These are phyloP conservation scores for Ustilago loliicola DNA, from an alignment of 1,284 basidiomycete genomes.

Conservation along the genomic window DNA sequence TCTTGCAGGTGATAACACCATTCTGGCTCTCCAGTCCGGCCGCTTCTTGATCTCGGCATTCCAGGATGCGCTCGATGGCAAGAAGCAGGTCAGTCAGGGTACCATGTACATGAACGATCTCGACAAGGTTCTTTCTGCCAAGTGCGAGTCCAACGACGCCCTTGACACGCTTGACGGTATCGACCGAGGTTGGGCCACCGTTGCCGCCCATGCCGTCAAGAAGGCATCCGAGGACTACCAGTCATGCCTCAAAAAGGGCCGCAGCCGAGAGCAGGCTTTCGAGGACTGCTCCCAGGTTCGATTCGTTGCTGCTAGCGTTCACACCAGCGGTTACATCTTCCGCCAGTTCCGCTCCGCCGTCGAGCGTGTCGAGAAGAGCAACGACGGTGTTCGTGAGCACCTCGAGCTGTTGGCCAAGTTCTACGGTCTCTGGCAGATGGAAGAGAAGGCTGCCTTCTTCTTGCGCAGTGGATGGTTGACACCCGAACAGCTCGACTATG, in stretches of 20 bases:
- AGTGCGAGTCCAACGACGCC: constrained; percentile 70
- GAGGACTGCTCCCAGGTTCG: constrained; percentile 74
- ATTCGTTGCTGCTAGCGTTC: constrained; percentile 74
- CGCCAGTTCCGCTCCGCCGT: constrained; percentile 69
- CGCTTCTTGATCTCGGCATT: constrained; percentile 74
- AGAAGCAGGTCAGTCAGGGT: constrained; percentile 69
- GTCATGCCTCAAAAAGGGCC: constrained; percentile 72
- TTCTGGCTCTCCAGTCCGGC: constrained; percentile 74
- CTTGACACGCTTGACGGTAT: constrained; percentile 73
- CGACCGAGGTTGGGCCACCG: constrained; percentile 73
- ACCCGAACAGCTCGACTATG: constrained; percentile 72
- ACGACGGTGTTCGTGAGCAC: constrained; percentile 64
- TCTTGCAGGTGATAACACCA: constrained; percentile 73
- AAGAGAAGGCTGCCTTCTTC: constrained; percentile 75
- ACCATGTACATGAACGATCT: constrained; percentile 73
- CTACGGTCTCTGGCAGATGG: constrained; percentile 74
- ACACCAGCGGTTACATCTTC: constrained; percentile 70
- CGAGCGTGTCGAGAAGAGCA: constrained; percentile 54
- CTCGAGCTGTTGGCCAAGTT: constrained; percentile 61
- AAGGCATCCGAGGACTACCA: constrained; percentile 74
- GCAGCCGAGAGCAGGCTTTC: constrained; percentile 74
- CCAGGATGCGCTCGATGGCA: constrained; percentile 73
- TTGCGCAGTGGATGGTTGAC: constrained; percentile 73
- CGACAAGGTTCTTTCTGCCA: constrained; percentile 70
- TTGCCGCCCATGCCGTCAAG: constrained; percentile 74